Base-by-base conservation (phyloP, 257 asterid species). In the Verbena officinalis region DNA sequence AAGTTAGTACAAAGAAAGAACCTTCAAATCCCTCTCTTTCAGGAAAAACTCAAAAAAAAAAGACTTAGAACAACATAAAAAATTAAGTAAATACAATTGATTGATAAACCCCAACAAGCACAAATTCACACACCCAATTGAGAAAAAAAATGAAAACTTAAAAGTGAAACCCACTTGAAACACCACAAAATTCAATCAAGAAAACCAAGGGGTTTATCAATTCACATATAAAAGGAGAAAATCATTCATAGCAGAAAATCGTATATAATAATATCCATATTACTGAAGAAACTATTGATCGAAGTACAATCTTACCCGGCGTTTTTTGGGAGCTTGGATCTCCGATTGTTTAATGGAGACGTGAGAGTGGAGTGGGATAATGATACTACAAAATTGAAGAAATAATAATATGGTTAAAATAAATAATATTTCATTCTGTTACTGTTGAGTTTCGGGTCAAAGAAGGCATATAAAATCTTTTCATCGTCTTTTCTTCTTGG, bases 381-480 rank as follows among this genome's bases (percentile, higher is more conserved):
- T 46, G 51, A 59, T 38, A 13, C 56, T 31, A 44, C 5, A n/a
- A 19, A 57, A 55, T 20, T 70, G 44, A 36, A 44, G 53, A 11
- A 33, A 56, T 13, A 24, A 21, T 13, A 71, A 44, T 36, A 21
- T 63, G 44, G 70, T 45, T 15, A 21, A 56, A 60, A 57, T n/a
- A 2, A 50, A 46, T 19, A 4, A 56, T 7, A n/a, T n/a, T n/a
- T 49, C 48, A 63, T 51, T 21, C 45, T 9, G 22, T 21, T 39
- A 60, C 48, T 49, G 72, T 67, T 39, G 62, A 61, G 33, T 17
- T 46, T 38, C 72, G 64, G 81, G 78, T 72, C 78, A 76, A 76
- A 76, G 42, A 68, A 46, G 74, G 24, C 60, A 65, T 7, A 23
- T 55, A 19, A 33, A 1, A 7, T 14, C 44, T 60, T 71, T n/a